Evolutionary conservation across 768 basidiomycete species (phyloP).

Genomic region (Infundibulicybe gibba): DNA sequence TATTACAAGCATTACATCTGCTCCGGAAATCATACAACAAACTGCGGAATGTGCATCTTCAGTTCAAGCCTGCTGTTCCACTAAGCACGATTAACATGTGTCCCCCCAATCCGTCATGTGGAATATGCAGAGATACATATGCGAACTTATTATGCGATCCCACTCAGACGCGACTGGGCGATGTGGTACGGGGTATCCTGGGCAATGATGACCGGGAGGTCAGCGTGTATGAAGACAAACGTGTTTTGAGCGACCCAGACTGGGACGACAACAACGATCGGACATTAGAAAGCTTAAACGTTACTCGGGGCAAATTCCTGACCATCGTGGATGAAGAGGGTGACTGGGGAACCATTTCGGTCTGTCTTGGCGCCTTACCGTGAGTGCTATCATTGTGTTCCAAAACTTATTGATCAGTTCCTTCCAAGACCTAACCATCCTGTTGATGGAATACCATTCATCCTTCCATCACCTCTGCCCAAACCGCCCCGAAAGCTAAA

Average conservation of each 20-base stretch:
- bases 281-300: conserved; percentile 77
- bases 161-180: conserved; percentile 60
- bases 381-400: conserved; percentile 37
- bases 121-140: conserved; percentile 86
- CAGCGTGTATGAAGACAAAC: conserved; percentile 82
- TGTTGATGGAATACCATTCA: conserved; percentile 44
- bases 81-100: conserved; percentile 66
- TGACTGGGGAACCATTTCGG: conserved; percentile 64
- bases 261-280: conserved; percentile 86
- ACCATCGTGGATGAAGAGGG: conserved; percentile 88
- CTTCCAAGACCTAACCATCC: conserved; percentile 52
- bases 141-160: conserved; percentile 72
- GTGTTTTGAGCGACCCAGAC: conserved; percentile 88
- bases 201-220: conserved; percentile 60
- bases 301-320: conserved; percentile 83
- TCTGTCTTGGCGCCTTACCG: conserved; percentile 70
- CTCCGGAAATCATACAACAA: conserved; percentile 59
- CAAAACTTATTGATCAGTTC: conserved; percentile 4
- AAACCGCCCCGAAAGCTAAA: conserved; percentile 44
- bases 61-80: conserved; percentile 76
- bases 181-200: conserved; percentile 67
- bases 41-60: conserved; percentile 74
- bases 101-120: conserved; percentile 73
- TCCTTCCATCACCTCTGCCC: conserved; percentile 66
- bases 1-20: conserved; percentile 86